Percentiles rank a stretch among this genome's conserved stretches.
Evolutionary conservation across 1,139 yeast genomes (phyloP).

Genomic region (Blastobotrys illinoisensis): DNA sequence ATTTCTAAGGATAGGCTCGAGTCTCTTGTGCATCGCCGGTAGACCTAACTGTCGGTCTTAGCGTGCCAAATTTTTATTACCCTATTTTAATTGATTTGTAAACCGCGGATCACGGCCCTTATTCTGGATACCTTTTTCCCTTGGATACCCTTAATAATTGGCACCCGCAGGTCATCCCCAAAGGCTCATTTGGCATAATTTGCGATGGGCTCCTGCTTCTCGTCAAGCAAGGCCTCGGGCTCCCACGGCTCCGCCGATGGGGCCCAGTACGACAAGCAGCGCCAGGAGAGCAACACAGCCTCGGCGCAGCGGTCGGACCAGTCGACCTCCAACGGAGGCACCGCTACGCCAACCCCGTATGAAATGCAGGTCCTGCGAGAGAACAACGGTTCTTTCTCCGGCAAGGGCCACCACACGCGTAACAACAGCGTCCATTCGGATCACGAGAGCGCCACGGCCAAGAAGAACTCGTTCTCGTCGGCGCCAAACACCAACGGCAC

Average conservation of each 20-base stretch:
- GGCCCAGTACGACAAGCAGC: constrained; percentile 1
- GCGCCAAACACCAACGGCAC: background rate
- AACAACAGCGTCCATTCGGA: constrained; percentile 1
- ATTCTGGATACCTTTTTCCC: background rate
- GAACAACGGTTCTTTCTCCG: background rate
- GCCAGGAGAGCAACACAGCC: background rate
- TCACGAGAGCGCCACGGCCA: background rate
- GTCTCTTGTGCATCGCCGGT: background rate
- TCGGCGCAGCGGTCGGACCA: background rate
- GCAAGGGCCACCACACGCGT: background rate
- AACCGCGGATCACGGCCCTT: background rate
- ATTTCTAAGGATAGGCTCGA: background rate
- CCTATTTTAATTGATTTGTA: background rate
- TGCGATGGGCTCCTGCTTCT: constrained; percentile 13
- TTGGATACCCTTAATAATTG: no score
- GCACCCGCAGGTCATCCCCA: background rate
- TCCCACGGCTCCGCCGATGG: constrained; percentile 1
- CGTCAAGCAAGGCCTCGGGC: constrained; percentile 5
- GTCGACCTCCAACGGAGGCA: background rate
- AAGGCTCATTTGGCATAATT: background rate
- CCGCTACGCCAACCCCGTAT: background rate
- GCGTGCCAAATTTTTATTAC: background rate
- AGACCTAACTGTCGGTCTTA: background rate
- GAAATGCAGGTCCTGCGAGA: background rate
- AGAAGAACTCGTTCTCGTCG: background rate